A percentile compares a stretch with the other conserved stretches of the same genome.
These are phyloP conservation scores for Wickerhamiella siamensis DNA, from an alignment of 805 yeast genomes.

Conservation along the genomic window DNA sequence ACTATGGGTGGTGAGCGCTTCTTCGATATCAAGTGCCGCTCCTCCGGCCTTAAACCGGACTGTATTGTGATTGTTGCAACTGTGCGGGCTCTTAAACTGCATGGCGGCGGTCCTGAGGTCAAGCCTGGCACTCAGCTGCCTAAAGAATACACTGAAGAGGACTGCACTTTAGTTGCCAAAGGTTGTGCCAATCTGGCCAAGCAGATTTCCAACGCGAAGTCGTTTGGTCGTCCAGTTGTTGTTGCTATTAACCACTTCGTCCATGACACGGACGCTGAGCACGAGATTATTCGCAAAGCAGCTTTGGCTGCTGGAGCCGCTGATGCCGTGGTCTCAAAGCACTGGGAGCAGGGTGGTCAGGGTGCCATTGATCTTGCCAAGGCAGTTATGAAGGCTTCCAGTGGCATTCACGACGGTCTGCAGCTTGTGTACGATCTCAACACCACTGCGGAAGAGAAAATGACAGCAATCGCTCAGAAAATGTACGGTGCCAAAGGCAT, in stretches of 20 bases:
- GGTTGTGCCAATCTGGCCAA: slow-evolving; percentile 85
- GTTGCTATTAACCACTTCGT: slow-evolving; percentile 86
- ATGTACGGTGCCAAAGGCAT: slow-evolving; percentile 89
- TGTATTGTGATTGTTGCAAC: slow-evolving; percentile 91
- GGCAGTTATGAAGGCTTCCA: slow-evolving; percentile 58
- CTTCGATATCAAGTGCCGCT: slow-evolving; percentile 87
- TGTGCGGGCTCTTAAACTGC: slow-evolving; percentile 89
- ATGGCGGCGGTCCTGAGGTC: slow-evolving; percentile 95
- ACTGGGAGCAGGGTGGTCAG: slow-evolving; percentile 90
- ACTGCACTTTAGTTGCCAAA: slow-evolving; percentile 55
- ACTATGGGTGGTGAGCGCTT: slow-evolving; percentile 99
- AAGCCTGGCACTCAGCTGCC: slow-evolving; percentile 87
- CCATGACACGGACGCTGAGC: slow-evolving; percentile 69
- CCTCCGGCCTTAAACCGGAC: slow-evolving; percentile 78
- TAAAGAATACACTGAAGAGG: slow-evolving; percentile 63
- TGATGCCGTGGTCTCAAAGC: slow-evolving; percentile 80
- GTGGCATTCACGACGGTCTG: slow-evolving; percentile 32
- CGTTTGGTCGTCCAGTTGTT: slow-evolving; percentile 81
- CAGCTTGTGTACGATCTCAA: slow-evolving; percentile 57
- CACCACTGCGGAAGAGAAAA: slow-evolving; percentile 54
- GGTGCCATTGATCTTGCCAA: slow-evolving; percentile 79
- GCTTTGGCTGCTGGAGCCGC: slow-evolving; percentile 85
- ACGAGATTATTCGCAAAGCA: slow-evolving; percentile 62
- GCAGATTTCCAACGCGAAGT: slow-evolving; percentile 74
- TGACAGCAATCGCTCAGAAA: slow-evolving; percentile 60